Conservation (phyloP, 495 filamentous ascomycete genomes). For the Penicillium crystallinum region DNA sequence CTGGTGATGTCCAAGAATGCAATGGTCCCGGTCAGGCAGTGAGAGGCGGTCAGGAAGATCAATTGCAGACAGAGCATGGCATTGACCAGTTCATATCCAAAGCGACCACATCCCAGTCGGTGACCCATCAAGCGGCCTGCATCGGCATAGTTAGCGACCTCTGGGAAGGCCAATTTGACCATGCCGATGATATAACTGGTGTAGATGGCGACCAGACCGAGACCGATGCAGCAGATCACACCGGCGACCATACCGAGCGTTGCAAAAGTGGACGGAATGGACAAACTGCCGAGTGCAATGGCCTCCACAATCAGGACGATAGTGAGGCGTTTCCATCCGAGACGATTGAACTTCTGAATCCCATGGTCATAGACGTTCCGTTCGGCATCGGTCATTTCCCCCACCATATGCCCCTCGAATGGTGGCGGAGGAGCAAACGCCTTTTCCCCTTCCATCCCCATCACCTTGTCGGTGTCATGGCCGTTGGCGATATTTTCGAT, state of each 20-base stretch:
- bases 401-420: conserved; percentile 26
- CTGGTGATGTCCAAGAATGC: conserved; percentile 58
- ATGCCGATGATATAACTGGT: conserved; percentile 68
- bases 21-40: conserved; percentile 66
- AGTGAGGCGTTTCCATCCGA: conserved; percentile 38
- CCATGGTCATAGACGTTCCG: conserved; percentile 25
- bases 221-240: conserved; percentile 47
- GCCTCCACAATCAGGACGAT: conserved; percentile 57
- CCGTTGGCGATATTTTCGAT: conserved; percentile 22
- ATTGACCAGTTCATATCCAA: conserved; percentile 59
- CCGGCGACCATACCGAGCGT: conserved; percentile 56
- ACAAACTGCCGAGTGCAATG: conserved; percentile 58
- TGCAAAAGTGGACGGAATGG: conserved; percentile 55
- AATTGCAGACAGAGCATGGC: conserved; percentile 57
- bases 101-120: conserved; percentile 42
- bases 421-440: conserved; percentile 18
- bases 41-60: conserved; percentile 64
- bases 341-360: conserved; percentile 28
- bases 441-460: conserved; percentile 18
- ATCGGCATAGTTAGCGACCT: conserved; percentile 62
- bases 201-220: conserved; percentile 65
- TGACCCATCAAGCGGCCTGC: conserved; percentile 53
- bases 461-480: conserved; percentile 18
- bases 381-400: conserved; percentile 31
- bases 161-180: conserved; percentile 61